These are phyloP conservation scores for Clavispora phyllophila DNA, from an alignment of 805 yeast species.

Conservation along the genomic window DNA sequence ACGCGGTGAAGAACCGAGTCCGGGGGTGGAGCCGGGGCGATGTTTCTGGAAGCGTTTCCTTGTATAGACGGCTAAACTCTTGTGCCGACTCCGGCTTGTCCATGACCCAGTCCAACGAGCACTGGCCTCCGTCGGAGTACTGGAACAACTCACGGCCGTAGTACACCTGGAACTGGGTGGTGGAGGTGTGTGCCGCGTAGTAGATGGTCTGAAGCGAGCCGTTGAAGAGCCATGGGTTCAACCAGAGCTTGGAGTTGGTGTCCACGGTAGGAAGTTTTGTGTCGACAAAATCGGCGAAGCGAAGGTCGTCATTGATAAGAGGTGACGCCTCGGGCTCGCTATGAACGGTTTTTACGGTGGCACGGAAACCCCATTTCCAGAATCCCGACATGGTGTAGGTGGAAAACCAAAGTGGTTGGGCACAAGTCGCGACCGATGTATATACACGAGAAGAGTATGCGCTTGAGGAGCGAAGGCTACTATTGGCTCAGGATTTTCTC, in stretches of 20 bases:
- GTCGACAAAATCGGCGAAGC: conserved; percentile 10
- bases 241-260: conserved; percentile 37
- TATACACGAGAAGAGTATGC: no score
- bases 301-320: conserved; percentile 3
- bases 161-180: conserved; percentile 50
- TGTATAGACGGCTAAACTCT: conserved; percentile 20
- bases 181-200: conserved; percentile 51
- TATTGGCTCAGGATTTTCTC: no score
- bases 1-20: conserved; percentile 47
- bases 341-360: conserved; percentile 25
- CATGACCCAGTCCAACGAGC: conserved; percentile 71
- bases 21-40: conserved; percentile 42
- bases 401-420: not conserved
- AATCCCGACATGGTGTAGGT: conserved; percentile 7
- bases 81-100: conserved; percentile 25
- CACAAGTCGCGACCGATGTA: not conserved
- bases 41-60: conserved; percentile 29
- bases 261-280: conserved; percentile 18
- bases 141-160: conserved; percentile 68
- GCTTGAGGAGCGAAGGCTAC: no score
- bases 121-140: conserved; percentile 63
- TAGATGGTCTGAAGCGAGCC: conserved; percentile 78
- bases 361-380: conserved; percentile 36
- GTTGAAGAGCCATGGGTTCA: conserved; percentile 60
- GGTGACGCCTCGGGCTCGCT: conserved; percentile 15